These are phyloP conservation scores for Sporisorium iseilematis-ciliati DNA, from an alignment of 1,284 basidiomycete species.

Conservation along the genomic window DNA sequence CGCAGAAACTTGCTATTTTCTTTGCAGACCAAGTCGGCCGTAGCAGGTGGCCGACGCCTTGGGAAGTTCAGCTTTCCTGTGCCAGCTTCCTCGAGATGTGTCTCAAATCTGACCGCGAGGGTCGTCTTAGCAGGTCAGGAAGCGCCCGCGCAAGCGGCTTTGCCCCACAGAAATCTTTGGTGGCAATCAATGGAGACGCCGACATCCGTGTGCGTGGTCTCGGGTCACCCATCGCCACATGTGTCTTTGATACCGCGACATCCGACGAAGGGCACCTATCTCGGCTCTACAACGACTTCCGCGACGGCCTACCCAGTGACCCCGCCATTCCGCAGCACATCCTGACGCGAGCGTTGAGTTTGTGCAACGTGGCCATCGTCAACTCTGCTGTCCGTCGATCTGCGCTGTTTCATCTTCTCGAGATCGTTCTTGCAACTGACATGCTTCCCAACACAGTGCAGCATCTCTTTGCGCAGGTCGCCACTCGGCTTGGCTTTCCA, in stretches of 20 bases:
- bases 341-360: constrained; percentile 81
- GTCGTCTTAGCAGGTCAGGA: constrained; percentile 11
- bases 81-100: constrained; percentile 75
- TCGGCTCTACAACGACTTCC: constrained; percentile 41
- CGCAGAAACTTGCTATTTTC: constrained; percentile 37
- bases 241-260: constrained; percentile 71
- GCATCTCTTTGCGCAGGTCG: constrained; percentile 76
- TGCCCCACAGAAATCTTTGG: constrained; percentile 18
- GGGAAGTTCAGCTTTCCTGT: constrained; percentile 71
- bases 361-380: constrained; percentile 86
- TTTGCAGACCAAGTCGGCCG: constrained; percentile 41
- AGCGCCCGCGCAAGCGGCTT: constrained; percentile 15
- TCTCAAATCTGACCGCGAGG: constrained; percentile 16
- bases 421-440: constrained; percentile 71
- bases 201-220: constrained; percentile 90
- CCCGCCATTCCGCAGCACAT: constrained; percentile 78
- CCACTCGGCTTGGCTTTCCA: constrained; percentile 78
- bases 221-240: constrained; percentile 77
- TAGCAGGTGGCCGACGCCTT: constrained; percentile 33
- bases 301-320: constrained; percentile 38
- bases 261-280: constrained; percentile 21
- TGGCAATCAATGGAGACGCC: constrained; percentile 72
- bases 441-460: constrained; percentile 77
- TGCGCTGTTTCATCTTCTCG: constrained; percentile 87
- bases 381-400: constrained; percentile 84